Conservation (phyloP, 2,329 filamentous ascomycete species). For the Pochonia chlamydosporia region DNA sequence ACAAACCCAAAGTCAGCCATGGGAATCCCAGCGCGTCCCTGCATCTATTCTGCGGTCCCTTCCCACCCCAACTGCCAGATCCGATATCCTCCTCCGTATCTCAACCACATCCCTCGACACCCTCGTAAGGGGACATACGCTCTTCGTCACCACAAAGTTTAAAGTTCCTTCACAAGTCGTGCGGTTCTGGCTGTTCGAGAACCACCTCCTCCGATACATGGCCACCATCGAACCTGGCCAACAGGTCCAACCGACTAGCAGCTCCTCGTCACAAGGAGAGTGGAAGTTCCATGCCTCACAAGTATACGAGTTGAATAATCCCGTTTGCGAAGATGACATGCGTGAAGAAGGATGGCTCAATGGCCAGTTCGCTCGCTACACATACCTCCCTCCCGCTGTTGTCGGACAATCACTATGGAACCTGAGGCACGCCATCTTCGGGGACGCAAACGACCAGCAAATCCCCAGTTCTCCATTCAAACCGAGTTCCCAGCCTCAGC, state of each 20-base stretch:
- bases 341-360: conserved; percentile 49
- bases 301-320: conserved; percentile 58
- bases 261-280: conserved; percentile 2
- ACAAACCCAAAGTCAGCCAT: conserved; percentile 23
- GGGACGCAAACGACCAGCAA: conserved; percentile 14
- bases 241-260: conserved; percentile 26
- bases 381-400: conserved; percentile 50
- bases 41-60: conserved; percentile 42
- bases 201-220: conserved; percentile 52
- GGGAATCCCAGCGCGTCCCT: conserved; percentile 44
- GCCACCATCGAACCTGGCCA: conserved; percentile 44
- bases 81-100: conserved; percentile 50
- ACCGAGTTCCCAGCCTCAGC: no score
- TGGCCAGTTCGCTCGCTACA: conserved; percentile 42
- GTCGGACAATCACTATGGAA: conserved; percentile 54
- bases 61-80: conserved; percentile 40
- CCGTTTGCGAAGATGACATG: conserved; percentile 46
- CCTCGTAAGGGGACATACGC: conserved; percentile 43
- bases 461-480: background rate
- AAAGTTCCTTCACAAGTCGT: conserved; percentile 47
- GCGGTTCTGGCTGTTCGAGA: conserved; percentile 59
- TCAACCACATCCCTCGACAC: conserved; percentile 38
- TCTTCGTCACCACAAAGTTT: conserved; percentile 52
- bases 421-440: conserved; percentile 44
- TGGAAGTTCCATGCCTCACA: conserved; percentile 30